Evolutionary conservation across 1,139 yeast genomes (phyloP).

Genomic region (Suhomyces choctaworum): DNA sequence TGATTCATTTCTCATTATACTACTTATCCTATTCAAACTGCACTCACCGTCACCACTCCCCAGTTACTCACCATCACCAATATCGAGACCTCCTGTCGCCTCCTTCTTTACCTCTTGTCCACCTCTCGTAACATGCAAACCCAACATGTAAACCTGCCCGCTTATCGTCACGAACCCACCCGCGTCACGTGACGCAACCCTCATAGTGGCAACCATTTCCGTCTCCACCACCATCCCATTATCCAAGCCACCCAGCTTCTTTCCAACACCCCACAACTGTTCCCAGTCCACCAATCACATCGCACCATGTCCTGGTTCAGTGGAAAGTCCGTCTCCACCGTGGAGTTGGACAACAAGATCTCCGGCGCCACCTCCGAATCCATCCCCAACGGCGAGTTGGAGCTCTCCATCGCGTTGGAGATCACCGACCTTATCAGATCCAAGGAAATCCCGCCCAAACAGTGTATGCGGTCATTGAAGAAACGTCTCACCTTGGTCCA

Average conservation of each 20-base stretch:
- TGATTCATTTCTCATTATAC: too few relatives aligned
- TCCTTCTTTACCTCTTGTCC: too few relatives aligned
- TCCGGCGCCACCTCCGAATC: slow-evolving; percentile 83
- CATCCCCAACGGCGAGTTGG: slow-evolving; percentile 90
- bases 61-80: too few relatives aligned
- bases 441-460: slow-evolving; percentile 77
- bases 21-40: too few relatives aligned
- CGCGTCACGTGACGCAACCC: neutral
- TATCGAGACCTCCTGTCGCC: too few relatives aligned
- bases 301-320: slow-evolving; percentile 64
- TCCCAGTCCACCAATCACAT: neutral
- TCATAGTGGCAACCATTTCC: slow-evolving; percentile 1
- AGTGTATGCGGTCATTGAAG: slow-evolving; percentile 81
- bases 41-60: too few relatives aligned
- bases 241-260: neutral
- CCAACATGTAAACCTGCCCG: too few relatives aligned
- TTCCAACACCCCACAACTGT: too few relatives aligned
- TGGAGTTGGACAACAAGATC: slow-evolving; percentile 63
- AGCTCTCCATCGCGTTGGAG: slow-evolving; percentile 76
- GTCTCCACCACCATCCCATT: neutral
- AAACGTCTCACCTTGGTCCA: slow-evolving; percentile 64
- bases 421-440: slow-evolving; percentile 86
- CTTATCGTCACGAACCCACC: too few relatives aligned
- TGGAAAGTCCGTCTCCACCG: slow-evolving; percentile 41
- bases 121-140: too few relatives aligned